Evolutionary conservation across 2,329 filamentous ascomycete genomes (phyloP).

Genomic region (Calonectria naviculata): DNA sequence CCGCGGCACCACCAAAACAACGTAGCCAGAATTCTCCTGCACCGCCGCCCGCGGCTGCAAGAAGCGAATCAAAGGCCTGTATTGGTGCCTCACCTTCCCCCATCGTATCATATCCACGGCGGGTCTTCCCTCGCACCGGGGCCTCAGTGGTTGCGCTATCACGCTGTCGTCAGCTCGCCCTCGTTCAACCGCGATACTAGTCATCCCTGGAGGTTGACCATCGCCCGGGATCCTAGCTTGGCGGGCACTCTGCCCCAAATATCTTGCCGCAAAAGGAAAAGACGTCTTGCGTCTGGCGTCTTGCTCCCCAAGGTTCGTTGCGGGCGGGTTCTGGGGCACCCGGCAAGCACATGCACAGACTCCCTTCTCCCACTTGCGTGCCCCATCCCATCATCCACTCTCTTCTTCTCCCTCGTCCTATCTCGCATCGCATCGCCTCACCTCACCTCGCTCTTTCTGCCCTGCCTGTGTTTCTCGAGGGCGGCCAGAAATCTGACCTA

Average conservation of each 20-base stretch:
- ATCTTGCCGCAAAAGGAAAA: constrained; percentile 13
- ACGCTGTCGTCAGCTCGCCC: too few relatives aligned
- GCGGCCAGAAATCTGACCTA: constrained; percentile 20
- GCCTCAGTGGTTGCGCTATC: too few relatives aligned
- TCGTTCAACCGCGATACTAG: neutral
- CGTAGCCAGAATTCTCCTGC: too few relatives aligned
- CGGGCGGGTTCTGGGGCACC: neutral
- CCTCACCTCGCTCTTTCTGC: neutral
- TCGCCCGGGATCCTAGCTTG: constrained; percentile 2
- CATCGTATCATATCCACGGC: too few relatives aligned
- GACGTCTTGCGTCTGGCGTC: neutral
- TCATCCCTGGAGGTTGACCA: constrained; percentile 1
- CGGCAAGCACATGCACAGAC: constrained; percentile 19
- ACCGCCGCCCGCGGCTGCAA: too few relatives aligned
- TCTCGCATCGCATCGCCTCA: neutral
- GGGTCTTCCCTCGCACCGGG: too few relatives aligned
- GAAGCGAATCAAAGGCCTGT: too few relatives aligned
- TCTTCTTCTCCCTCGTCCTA: constrained; percentile 7
- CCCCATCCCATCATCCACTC: constrained; percentile 2
- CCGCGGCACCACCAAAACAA: constrained; percentile 17
- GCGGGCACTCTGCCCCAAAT: neutral
- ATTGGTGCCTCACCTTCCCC: too few relatives aligned
- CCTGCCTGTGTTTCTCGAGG: neutral
- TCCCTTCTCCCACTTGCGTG: neutral
- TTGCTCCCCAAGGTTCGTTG: neutral